These are phyloP conservation scores for Naganishia liquefaciens DNA, from an alignment of 1,284 basidiomycete species.

Conservation along the genomic window DNA sequence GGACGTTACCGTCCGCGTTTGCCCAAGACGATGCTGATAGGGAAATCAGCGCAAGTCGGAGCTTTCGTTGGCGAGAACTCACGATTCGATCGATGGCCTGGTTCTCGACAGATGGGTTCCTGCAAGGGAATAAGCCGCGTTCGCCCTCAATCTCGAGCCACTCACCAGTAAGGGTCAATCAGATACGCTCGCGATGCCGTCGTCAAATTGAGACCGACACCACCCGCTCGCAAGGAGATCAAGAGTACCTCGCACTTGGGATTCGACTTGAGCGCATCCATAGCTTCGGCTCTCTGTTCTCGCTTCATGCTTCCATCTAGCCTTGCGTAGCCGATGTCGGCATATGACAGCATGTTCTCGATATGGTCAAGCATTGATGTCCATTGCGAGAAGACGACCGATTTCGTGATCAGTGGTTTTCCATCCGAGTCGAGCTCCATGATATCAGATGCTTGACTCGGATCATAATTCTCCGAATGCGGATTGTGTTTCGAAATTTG, in stretches of 20 bases:
- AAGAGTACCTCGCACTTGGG: slow-evolving; percentile 85
- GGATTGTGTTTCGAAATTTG: slow-evolving; percentile 75
- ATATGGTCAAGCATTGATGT: slow-evolving; percentile 92
- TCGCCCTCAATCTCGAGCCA: slow-evolving; percentile 9
- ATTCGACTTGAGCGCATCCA: slow-evolving; percentile 84
- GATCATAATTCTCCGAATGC: slow-evolving; percentile 80
- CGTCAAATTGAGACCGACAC: slow-evolving; percentile 91
- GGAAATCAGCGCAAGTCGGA: not conserved
- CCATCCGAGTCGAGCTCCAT: slow-evolving; percentile 68
- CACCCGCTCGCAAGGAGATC: slow-evolving; percentile 93
- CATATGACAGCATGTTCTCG: slow-evolving; percentile 81
- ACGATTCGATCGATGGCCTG: slow-evolving; percentile 92
- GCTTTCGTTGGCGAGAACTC: slow-evolving; percentile 44
- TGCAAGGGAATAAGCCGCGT: slow-evolving; percentile 45
- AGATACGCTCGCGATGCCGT: slow-evolving; percentile 89
- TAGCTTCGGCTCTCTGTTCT: slow-evolving; percentile 83
- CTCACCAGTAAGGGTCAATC: slow-evolving; percentile 91
- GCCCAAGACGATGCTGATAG: slow-evolving; percentile 81
- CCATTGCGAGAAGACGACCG: slow-evolving; percentile 95
- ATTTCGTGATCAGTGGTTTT: slow-evolving; percentile 62
- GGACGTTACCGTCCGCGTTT: slow-evolving; percentile 85
- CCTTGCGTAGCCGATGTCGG: slow-evolving; percentile 79
- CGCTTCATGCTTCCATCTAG: slow-evolving; percentile 96
- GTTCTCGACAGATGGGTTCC: slow-evolving; percentile 96
- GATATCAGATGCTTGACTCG: slow-evolving; percentile 64